A percentile compares a stretch with the other conserved stretches of the same genome.
phyloP scores from a whole-genome alignment of 768 basidiomycete species.

The Hydnomerulius pinastri region DNA sequence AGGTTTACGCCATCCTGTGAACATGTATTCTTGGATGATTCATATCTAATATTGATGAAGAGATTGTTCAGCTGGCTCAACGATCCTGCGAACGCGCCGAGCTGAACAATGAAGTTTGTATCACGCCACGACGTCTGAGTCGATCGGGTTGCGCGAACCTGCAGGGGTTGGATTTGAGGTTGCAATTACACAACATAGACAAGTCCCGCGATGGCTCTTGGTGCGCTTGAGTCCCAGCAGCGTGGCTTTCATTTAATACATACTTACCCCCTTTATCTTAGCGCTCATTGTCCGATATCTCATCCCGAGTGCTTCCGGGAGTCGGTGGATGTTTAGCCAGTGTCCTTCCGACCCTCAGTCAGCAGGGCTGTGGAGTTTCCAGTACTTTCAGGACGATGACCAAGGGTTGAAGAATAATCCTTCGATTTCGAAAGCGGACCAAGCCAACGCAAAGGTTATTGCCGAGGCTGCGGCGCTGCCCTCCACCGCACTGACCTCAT shows the following conservation, averaged over 20 bases:
- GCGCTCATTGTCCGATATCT: constrained; percentile 1
- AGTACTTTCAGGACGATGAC: constrained; percentile 2
- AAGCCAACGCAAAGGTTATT: constrained; percentile 6
- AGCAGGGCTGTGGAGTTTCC: background rate
- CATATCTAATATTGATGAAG: background rate
- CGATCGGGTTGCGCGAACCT: no score
- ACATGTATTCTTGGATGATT: constrained; percentile 6
- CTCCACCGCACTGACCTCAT: constrained; percentile 28
- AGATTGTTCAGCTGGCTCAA: background rate
- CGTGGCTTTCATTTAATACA: constrained; percentile 1
- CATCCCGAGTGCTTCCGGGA: constrained; percentile 6
- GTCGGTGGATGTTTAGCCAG: background rate
- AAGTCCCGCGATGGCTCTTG: background rate
- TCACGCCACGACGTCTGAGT: background rate
- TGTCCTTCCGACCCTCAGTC: constrained; percentile 1
- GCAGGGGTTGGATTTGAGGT: no score
- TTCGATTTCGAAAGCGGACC: constrained; percentile 13
- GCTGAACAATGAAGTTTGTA: background rate
- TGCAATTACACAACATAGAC: no score
- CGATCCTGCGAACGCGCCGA: background rate
- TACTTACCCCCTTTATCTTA: constrained; percentile 5
- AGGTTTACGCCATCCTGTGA: constrained; percentile 14
- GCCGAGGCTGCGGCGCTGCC: constrained; percentile 18
- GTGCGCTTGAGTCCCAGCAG: background rate
- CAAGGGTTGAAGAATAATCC: background rate